These are phyloP conservation scores for Stagonosporopsis vannaccii DNA, from an alignment of 2,329 filamentous ascomycete species.

Conservation along the genomic window DNA sequence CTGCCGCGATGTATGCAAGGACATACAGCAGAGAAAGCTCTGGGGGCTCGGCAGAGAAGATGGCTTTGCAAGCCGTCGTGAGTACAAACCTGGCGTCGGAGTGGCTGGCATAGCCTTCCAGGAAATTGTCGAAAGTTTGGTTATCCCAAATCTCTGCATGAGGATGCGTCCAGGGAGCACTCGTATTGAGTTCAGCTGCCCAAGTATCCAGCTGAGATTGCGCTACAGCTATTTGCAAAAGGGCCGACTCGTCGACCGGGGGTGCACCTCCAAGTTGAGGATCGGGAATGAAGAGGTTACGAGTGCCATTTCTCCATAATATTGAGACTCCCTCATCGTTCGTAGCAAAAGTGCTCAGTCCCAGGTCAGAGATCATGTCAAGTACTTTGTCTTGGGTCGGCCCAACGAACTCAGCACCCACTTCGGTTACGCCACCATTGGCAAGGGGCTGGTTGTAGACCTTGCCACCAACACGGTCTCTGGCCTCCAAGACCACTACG, in stretches of 20 bases:
- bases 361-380: conserved; percentile 26
- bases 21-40: conserved; percentile 29
- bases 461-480: conserved; percentile 61
- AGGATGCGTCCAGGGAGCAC: conserved; percentile 24
- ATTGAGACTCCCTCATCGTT: conserved; percentile 25
- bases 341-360: conserved; percentile 25
- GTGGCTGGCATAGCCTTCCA: conserved; percentile 5
- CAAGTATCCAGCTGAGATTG: conserved; percentile 24
- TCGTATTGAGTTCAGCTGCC: conserved; percentile 29
- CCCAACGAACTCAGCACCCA: conserved; percentile 34
- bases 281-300: conserved; percentile 19
- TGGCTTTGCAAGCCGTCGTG: conserved; percentile 18
- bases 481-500: conserved; percentile 58
- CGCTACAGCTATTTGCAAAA: conserved; percentile 19
- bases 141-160: conserved; percentile 24
- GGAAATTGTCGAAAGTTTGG: conserved; percentile 22
- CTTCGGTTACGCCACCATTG: conserved; percentile 33
- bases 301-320: conserved; percentile 25
- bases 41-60: conserved; percentile 23
- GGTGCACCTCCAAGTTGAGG: conserved; percentile 22
- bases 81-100: conserved; percentile 23
- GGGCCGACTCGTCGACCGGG: conserved; percentile 16
- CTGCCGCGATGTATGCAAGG: conserved; percentile 29
- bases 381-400: conserved; percentile 32
- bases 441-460: conserved; percentile 44